Conservation (phyloP, 192 early-diverging fungal genomes). For the Cetraspora pellucida region DNA sequence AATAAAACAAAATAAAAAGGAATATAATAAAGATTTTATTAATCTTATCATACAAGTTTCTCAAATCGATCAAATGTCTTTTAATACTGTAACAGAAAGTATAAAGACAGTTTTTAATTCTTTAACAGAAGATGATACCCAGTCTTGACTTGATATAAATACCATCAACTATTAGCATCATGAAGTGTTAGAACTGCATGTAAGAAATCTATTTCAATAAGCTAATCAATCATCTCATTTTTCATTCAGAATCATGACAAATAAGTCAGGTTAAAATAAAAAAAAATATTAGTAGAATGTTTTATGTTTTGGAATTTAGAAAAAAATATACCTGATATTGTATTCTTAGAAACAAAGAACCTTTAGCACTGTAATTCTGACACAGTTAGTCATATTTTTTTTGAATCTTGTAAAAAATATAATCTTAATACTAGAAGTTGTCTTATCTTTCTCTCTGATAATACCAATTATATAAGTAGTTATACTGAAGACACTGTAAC, state of each 20-base stretch:
- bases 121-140: slow-evolving; percentile 1
- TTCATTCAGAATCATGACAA: neutral
- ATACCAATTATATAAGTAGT: slow-evolving; percentile 9
- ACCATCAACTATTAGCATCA: neutral
- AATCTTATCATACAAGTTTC: neutral
- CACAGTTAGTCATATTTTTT: neutral
- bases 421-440: neutral
- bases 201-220: slow-evolving; percentile 1
- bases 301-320: slow-evolving; percentile 14
- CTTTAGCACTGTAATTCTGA: neutral
- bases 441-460: slow-evolving; percentile 21
- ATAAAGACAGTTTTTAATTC: slow-evolving; percentile 11
- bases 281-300: slow-evolving; percentile 1
- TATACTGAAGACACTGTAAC: neutral
- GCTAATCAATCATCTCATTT: neutral
- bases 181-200: slow-evolving; percentile 11
- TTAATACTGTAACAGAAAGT: neutral
- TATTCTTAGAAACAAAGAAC: slow-evolving; percentile 9
- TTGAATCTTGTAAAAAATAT: slow-evolving; percentile 13
- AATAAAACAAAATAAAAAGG: slow-evolving; percentile 17
- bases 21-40: slow-evolving; percentile 11
- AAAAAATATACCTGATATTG: neutral
- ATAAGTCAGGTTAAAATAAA: too few relatives aligned
- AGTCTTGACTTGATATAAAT: neutral
- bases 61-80: neutral